These are phyloP conservation scores for Colletotrichum graminicola DNA, from an alignment of 2,329 filamentous ascomycete species.

Conservation along the genomic window DNA sequence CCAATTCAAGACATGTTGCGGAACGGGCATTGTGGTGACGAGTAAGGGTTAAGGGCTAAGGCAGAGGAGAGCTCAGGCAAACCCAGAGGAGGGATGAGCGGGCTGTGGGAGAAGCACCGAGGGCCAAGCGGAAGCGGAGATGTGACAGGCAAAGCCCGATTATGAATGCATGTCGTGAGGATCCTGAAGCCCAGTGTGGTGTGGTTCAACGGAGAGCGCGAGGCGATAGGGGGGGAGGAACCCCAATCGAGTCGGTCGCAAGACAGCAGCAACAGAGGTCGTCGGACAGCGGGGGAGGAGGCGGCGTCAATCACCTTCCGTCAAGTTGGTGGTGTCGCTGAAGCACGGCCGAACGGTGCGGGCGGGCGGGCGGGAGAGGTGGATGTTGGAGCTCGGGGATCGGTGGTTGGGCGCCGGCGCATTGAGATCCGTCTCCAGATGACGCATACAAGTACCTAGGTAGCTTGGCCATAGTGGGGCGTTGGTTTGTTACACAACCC, in stretches of 20 bases:
- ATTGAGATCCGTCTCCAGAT: not conserved
- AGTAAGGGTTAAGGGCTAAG: not conserved
- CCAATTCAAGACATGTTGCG: conserved; percentile 94
- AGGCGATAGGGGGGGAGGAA: not conserved
- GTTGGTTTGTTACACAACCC: not conserved
- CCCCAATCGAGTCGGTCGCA: conserved; percentile 1
- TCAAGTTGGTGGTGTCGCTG: not conserved
- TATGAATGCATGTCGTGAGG: conserved; percentile 12
- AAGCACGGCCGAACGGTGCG: conserved; percentile 1
- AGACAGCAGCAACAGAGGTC: conserved; percentile 2
- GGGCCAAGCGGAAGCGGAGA: not conserved
- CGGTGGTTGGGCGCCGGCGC: conserved; percentile 11
- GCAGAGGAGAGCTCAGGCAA: not conserved
- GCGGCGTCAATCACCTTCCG: conserved; percentile 2
- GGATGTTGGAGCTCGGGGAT: conserved; percentile 10
- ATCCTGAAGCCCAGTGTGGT: not conserved
- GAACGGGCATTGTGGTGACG: conserved; percentile 72
- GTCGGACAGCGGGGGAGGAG: conserved; percentile 7
- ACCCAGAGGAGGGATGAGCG: not conserved
- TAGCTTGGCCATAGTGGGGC: not conserved
- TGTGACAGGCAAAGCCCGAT: not conserved
- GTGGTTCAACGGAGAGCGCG: conserved; percentile 1
- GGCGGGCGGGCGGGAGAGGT: not conserved
- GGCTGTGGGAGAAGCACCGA: not conserved
- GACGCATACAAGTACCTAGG: not conserved